A percentile compares a stretch with the other conserved stretches of the same genome.
These are phyloP conservation scores for Populus alba DNA, from an alignment of 345 rosid species.

Conservation along the genomic window DNA sequence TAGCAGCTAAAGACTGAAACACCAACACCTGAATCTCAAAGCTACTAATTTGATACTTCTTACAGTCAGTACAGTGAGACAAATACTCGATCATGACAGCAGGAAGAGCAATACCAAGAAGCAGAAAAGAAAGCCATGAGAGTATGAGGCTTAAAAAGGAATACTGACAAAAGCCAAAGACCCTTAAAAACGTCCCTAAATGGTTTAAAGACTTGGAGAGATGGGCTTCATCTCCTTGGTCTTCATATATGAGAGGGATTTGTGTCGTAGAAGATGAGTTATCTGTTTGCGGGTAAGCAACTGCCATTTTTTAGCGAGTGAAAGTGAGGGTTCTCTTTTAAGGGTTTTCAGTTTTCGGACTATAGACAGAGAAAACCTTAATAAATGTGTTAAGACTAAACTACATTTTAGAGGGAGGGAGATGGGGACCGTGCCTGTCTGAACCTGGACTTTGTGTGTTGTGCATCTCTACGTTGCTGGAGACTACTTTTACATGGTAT, in stretches of 20 bases:
- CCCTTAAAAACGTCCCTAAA: conserved; percentile 26
- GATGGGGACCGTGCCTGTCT: background rate
- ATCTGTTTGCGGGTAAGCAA: background rate
- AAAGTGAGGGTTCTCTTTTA: background rate
- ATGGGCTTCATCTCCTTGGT: conserved; percentile 11
- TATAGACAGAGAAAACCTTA: background rate
- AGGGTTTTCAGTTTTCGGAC: background rate
- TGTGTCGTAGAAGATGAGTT: background rate
- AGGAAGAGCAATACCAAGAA: conserved; percentile 39
- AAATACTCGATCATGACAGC: conserved; percentile 4
- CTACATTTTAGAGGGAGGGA: background rate
- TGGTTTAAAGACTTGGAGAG: conserved; percentile 27
- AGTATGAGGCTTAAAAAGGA: conserved; percentile 21
- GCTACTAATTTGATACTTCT: conserved; percentile 16
- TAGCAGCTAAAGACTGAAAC: conserved; percentile 35
- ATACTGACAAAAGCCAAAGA: conserved; percentile 38
- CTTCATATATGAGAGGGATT: background rate
- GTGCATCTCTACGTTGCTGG: background rate
- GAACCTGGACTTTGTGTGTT: background rate
- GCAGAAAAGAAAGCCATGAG: conserved; percentile 37
- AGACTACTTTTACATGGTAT: too few relatives aligned
- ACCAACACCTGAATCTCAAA: conserved; percentile 33
- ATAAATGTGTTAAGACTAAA: background rate
- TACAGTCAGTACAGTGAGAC: conserved; percentile 13
- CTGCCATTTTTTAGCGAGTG: background rate